phyloP scores from a whole-genome alignment of 352 stramenopile species.

The Pelagophyceae sp. region DNA sequence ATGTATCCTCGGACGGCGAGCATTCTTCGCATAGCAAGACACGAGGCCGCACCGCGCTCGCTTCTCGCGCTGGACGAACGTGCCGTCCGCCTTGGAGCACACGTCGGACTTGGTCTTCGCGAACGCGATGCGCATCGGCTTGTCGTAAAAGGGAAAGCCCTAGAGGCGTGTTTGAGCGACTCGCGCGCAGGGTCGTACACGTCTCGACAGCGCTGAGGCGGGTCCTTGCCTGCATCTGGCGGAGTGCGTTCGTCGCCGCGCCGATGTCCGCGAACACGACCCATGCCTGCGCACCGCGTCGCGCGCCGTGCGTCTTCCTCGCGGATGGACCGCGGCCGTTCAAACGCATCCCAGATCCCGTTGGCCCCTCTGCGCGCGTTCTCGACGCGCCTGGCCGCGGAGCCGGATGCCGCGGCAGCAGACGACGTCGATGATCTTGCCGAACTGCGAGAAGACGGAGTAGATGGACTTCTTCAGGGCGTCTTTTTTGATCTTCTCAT shows the following conservation, averaged over 20 bases:
- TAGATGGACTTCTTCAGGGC: slow-evolving; percentile 77
- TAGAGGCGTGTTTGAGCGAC: background rate
- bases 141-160: slow-evolving; percentile 71
- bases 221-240: slow-evolving; percentile 59
- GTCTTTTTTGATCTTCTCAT: slow-evolving; percentile 84
- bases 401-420: slow-evolving; percentile 65
- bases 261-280: slow-evolving; percentile 76
- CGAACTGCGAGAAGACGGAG: slow-evolving; percentile 75
- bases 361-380: background rate
- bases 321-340: slow-evolving; percentile 42
- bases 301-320: too few species aligned
- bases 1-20: background rate
- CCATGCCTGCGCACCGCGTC: slow-evolving; percentile 39
- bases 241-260: slow-evolving; percentile 71
- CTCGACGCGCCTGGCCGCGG: slow-evolving; percentile 48
- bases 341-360: background rate
- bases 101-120: slow-evolving; percentile 31
- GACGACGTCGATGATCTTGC: slow-evolving; percentile 79
- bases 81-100: slow-evolving; percentile 29
- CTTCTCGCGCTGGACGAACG: slow-evolving; percentile 27
- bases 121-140: slow-evolving; percentile 64
- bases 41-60: background rate
- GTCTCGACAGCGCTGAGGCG: background rate
- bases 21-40: background rate
- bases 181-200: background rate